Conservation (phyloP, 2,329 filamentous ascomycete species). For the Septoria petroselini region DNA sequence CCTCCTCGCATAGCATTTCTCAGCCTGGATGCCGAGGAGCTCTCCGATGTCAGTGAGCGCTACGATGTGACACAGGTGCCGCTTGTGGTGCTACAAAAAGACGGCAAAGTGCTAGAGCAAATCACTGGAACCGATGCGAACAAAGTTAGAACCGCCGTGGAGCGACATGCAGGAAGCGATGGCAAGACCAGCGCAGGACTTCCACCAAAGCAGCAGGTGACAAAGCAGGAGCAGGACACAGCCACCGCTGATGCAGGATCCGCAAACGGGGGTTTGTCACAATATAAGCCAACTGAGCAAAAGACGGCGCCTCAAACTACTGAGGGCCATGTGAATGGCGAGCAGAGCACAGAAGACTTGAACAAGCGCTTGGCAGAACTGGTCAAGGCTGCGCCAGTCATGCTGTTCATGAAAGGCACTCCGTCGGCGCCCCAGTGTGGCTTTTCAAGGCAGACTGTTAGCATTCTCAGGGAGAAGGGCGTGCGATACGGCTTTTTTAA, state of each 20-base stretch:
- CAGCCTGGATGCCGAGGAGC: slow-evolving; percentile 88
- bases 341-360: slow-evolving; percentile 73
- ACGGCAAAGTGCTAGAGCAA: slow-evolving; percentile 72
- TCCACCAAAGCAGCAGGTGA: slow-evolving; percentile 43
- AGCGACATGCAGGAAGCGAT: slow-evolving; percentile 63
- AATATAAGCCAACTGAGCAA: slow-evolving; percentile 48
- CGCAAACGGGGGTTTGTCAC: slow-evolving; percentile 36
- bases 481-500: slow-evolving; percentile 99
- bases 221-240: slow-evolving; percentile 19
- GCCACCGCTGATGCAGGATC: slow-evolving; percentile 28
- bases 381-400: slow-evolving; percentile 92
- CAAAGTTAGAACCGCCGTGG: slow-evolving; percentile 80
- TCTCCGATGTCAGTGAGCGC: slow-evolving; percentile 83
- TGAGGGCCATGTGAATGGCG: slow-evolving; percentile 38
- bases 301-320: slow-evolving; percentile 49
- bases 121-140: slow-evolving; percentile 86
- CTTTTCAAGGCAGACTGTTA: slow-evolving; percentile 87
- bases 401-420: slow-evolving; percentile 99
- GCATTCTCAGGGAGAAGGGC: slow-evolving; percentile 78
- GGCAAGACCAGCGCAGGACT: slow-evolving; percentile 39
- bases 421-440: slow-evolving; percentile 84
- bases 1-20: slow-evolving; percentile 75
- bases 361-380: slow-evolving; percentile 76
- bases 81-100: slow-evolving; percentile 78
- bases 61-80: slow-evolving; percentile 96